Base-by-base conservation (phyloP, 306 rosid species). In the Carpinus viminea region DNA sequence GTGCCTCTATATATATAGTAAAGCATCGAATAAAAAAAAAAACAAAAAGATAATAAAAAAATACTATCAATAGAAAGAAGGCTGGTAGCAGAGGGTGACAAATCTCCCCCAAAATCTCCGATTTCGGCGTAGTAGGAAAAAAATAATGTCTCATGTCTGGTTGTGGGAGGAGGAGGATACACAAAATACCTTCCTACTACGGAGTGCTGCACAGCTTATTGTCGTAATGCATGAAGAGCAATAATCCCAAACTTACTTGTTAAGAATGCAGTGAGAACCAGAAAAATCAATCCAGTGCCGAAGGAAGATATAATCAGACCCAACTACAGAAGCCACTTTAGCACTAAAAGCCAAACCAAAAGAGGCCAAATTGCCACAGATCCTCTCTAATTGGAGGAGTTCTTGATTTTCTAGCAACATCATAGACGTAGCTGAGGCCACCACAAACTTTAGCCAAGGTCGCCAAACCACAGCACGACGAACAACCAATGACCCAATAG, bases 291-390 rank as follows among this genome's bases (percentile, higher is more conserved):
- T 62, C 10, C n/a, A 38, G 12, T 66, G 48, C 71, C 28, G 16
- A 66, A 34, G 12, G 71, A 46, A 26, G 72, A 45, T 1, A 21
- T 2, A 47, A 28, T 13, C 8, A 68, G 26, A 45, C 60, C 60
- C 79, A 48, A 75, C 55, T 75, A 38, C 8, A 41, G 79, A 31
- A 62, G 71, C 71, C 41, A 46, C 74, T 71, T 71, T 17, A 65
- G 55, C 62, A 26, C 72, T 62, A 48, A 75, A 75, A 5, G 50
- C 45, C 20, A 34, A 61, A 5, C 31, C 48, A 68, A 24, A 24
- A 20, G 26, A 59, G 50, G 72, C 34, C 34, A 31, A 31, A 31
- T 31, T 31, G 34, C 34, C 34, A 31, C 34, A 31, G 34, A 31
- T 31, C 34, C 34, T 31, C 34, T 31, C 34, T 2, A 31, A 68